Conservation (phyloP, 768 basidiomycete species). For the Collybia mongolica region DNA sequence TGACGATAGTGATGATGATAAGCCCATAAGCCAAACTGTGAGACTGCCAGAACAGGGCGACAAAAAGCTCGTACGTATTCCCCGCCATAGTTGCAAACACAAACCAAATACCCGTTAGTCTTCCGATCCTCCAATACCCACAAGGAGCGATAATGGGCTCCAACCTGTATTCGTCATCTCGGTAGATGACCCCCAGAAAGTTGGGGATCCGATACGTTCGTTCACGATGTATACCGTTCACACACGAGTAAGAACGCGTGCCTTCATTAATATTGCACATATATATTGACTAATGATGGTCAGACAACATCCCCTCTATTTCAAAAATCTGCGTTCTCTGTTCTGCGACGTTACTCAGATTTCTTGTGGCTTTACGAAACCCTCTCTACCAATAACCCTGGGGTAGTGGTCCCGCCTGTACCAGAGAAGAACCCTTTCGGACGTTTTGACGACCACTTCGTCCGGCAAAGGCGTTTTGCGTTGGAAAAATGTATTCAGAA, state of each 20-base stretch:
- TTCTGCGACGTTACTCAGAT: slow-evolving; percentile 95
- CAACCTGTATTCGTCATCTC: slow-evolving; percentile 80
- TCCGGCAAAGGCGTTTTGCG: slow-evolving; percentile 79
- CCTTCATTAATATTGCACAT: too few species aligned
- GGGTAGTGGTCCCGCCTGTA: slow-evolving; percentile 94
- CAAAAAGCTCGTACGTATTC: slow-evolving; percentile 24
- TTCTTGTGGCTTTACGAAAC: slow-evolving; percentile 96
- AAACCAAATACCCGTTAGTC: background rate
- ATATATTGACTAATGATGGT: background rate
- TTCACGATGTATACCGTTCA: slow-evolving; percentile 98
- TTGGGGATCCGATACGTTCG: slow-evolving; percentile 92
- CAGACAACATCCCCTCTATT: slow-evolving; percentile 86
- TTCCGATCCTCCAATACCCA: slow-evolving; percentile 7
- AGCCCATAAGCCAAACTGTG: slow-evolving; percentile 55
- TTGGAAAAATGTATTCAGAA: slow-evolving; percentile 92
- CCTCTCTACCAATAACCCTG: slow-evolving; percentile 87
- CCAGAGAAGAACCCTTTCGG: slow-evolving; percentile 95
- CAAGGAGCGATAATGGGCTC: slow-evolving; percentile 43
- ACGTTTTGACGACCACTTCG: slow-evolving; percentile 90
- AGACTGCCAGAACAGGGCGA: slow-evolving; percentile 27
- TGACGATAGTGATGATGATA: slow-evolving; percentile 69
- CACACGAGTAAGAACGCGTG: slow-evolving; percentile 57
- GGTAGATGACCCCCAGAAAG: slow-evolving; percentile 96
- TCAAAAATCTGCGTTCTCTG: slow-evolving; percentile 84
- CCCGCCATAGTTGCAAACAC: background rate